Percentiles rank a stretch among this genome's conserved stretches.
These are phyloP conservation scores for Penicillium pancosmium DNA, from an alignment of 495 filamentous ascomycete species.

Conservation along the genomic window DNA sequence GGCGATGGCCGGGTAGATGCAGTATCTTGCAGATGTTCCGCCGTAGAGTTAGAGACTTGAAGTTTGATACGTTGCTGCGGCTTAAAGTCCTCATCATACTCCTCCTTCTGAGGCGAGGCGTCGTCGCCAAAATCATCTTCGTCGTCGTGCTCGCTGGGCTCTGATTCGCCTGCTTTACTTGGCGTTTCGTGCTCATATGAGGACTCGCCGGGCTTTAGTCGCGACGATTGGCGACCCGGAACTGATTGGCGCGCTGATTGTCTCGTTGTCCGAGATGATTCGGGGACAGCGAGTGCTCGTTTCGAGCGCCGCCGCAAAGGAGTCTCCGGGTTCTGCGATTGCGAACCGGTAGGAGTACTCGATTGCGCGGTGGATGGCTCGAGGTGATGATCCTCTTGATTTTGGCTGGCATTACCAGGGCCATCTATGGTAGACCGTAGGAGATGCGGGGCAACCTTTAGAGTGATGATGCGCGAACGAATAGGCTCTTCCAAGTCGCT, in stretches of 20 bases:
- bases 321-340: conserved; percentile 26
- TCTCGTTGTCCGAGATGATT: conserved; percentile 44
- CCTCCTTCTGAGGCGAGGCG: not conserved
- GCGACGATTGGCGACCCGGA: conserved; percentile 40
- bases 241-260: conserved; percentile 37
- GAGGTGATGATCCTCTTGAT: not conserved
- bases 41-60: not conserved
- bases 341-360: conserved; percentile 12
- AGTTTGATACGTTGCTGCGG: conserved; percentile 11
- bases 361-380: conserved; percentile 10
- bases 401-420: too few species aligned
- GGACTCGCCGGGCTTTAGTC: conserved; percentile 29
- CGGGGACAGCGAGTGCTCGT: conserved; percentile 31
- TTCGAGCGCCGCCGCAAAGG: conserved; percentile 23
- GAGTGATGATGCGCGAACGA: conserved; percentile 25
- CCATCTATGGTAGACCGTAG: not conserved
- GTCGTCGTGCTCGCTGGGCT: conserved; percentile 10
- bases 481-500: not conserved
- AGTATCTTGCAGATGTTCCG: not conserved
- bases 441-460: conserved; percentile 18
- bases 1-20: not conserved
- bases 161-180: conserved; percentile 19
- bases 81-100: conserved; percentile 8
- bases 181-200: conserved; percentile 22
- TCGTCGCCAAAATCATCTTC: not conserved